Base-by-base conservation (phyloP, 2,329 filamentous ascomycete species). In the Geosmithia flava region DNA sequence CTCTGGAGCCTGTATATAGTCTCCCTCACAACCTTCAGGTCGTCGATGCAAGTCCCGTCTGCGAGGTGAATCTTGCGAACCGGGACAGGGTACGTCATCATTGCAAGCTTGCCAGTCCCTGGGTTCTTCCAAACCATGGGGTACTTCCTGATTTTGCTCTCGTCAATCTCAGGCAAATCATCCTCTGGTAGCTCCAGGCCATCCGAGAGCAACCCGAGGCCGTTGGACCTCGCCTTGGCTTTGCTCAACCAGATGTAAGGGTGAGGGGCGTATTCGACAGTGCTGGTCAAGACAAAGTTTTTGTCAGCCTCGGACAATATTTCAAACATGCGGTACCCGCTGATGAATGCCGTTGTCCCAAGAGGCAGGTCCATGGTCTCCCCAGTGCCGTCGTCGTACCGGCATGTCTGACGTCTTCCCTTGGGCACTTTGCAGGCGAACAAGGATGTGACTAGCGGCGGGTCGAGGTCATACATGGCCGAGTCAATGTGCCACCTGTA, bases 401-500 rank as follows among this genome's bases (percentile, higher is more conserved):
- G 74, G 23, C 86, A 69, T 1, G 71, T 83, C 60, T 88, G 83
- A 15, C 70, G 69, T 30, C 81, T 72, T 6, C 81, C 82, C 19
- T 72, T 70, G 0, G 85, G 85, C 0, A 90, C 84, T 40, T 72
- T 71, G 16, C 88, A 84, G 0, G 85, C 85, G 49, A 89, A 71
- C 20, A 90, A 71, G 1, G 80, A 81, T 0, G 85, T 90, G 3
- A 81, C 85, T 23, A 81, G 72, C 1, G 85, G 84, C 3, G 85
- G 84, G n/a, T 85, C 78, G 7, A 88, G 73, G 19, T 77, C 82
- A 58, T 89, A 89, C 6, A 89, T 68, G 1, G 85, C 85, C 3
- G 85, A 84, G 56, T 89, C 85, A 48, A 89, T 88, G 61, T 89
- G 85, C 85, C 85, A 89, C 50, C 85, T 71, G 64, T 86, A 89